Conservation (phyloP, 306 rosid species). For the Alnus glutinosa region DNA sequence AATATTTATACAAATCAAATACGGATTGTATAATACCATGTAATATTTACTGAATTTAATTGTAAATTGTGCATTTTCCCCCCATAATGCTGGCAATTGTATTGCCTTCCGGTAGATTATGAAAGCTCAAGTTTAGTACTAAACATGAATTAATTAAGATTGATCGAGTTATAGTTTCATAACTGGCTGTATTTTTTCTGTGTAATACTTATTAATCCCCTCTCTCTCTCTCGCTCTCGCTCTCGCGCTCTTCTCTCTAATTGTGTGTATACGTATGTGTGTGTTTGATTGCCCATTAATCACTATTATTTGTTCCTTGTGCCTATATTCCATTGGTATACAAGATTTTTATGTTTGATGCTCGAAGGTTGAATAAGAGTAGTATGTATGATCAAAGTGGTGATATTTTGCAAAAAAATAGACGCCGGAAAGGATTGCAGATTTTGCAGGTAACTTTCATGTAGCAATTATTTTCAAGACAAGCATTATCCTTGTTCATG, state of each 20-base stretch:
- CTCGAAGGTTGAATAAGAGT: neutral
- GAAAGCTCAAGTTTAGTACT: neutral
- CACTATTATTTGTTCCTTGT: too few species aligned
- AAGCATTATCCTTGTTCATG: slow-evolving; percentile 18
- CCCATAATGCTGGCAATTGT: neutral
- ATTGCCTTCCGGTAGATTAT: neutral
- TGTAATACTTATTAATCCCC: neutral
- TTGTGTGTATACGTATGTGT: too few species aligned
- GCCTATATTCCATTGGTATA: too few species aligned
- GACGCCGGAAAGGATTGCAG: neutral
- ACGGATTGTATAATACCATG: neutral
- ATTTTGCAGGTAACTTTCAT: neutral
- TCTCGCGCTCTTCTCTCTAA: too few species aligned
- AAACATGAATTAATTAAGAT: neutral
- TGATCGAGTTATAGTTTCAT: neutral
- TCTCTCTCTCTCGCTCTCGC: too few species aligned
- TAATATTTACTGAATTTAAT: neutral
- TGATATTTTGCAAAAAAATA: neutral
- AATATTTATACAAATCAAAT: neutral
- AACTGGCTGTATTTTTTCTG: neutral
- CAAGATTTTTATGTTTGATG: neutral
- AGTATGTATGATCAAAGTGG: neutral
- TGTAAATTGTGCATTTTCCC: neutral
- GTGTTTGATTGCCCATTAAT: too few species aligned
- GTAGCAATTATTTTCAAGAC: slow-evolving; percentile 6